Percentiles rank a stretch among this genome's conserved stretches.
Conservation (phyloP, 2,329 filamentous ascomycete species). For the Cytospora chrysosperma region DNA sequence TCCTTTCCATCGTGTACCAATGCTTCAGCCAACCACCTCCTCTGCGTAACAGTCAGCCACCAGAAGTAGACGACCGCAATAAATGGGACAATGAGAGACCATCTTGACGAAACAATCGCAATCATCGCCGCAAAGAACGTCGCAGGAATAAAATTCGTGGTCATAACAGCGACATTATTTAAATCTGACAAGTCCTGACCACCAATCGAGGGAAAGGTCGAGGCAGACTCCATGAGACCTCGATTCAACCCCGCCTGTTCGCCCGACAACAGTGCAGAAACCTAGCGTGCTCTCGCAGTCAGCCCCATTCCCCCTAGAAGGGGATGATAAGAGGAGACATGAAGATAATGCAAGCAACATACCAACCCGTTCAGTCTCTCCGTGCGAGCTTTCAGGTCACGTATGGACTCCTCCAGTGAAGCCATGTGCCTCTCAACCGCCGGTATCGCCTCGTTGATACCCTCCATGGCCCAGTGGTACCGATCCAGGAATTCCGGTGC, state of each 20-base stretch:
- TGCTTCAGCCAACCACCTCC: background rate
- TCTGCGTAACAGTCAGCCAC: conserved; percentile 5
- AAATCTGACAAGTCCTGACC: conserved; percentile 23
- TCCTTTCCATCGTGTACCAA: background rate
- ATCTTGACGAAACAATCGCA: conserved; percentile 27
- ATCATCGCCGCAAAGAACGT: conserved; percentile 32
- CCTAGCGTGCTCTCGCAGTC: conserved; percentile 23
- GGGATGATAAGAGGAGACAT: conserved; percentile 11
- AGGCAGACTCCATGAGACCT: conserved; percentile 21
- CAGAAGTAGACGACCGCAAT: conserved; percentile 9
- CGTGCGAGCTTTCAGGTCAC: conserved; percentile 29
- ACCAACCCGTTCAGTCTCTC: conserved; percentile 30
- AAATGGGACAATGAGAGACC: conserved; percentile 10
- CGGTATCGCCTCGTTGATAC: conserved; percentile 28
- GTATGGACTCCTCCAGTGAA: conserved; percentile 28
- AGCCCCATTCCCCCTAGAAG: conserved; percentile 21
- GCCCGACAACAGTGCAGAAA: conserved; percentile 29
- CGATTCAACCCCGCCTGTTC: conserved; percentile 28
- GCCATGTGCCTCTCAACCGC: conserved; percentile 27
- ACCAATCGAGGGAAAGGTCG: background rate
- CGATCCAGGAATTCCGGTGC: conserved; percentile 13
- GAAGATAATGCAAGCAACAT: conserved; percentile 21
- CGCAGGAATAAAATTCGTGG: conserved; percentile 31
- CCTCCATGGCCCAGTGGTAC: conserved; percentile 24
- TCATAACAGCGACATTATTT: conserved; percentile 31